phyloP scores from a whole-genome alignment of 148 eudicot genomes.

The Selenicereus undatus region DNA sequence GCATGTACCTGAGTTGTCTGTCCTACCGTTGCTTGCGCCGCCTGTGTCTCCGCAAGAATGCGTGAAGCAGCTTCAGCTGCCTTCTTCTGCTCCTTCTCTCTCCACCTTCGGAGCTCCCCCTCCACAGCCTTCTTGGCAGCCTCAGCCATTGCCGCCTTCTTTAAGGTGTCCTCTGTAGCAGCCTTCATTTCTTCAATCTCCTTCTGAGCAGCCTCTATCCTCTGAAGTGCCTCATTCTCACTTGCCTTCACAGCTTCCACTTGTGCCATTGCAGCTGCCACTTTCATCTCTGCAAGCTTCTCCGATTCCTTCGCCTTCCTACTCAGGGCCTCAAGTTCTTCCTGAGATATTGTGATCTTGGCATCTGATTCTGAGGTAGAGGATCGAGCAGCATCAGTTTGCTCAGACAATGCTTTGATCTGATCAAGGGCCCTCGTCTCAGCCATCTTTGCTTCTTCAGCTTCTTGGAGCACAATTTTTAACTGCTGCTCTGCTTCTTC shows the following conservation, averaged over 20 bases:
- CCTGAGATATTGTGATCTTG: conserved; percentile 55
- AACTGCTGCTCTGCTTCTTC: conserved; percentile 59
- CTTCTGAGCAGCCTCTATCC: conserved; percentile 56
- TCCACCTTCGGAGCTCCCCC: conserved; percentile 80
- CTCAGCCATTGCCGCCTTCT: conserved; percentile 71
- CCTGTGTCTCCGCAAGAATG: conserved; percentile 51
- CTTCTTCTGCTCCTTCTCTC: conserved; percentile 83
- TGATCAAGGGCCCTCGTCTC: conserved; percentile 43
- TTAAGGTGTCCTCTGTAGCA: conserved; percentile 64
- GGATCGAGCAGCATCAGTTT: conserved; percentile 49
- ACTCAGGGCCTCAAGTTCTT: conserved; percentile 66
- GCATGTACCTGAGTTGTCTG: neutral
- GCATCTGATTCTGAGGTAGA: conserved; percentile 55
- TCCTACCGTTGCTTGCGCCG: conserved; percentile 1
- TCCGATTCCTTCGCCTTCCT: conserved; percentile 71
- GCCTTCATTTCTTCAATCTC: conserved; percentile 66
- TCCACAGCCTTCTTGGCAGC: conserved; percentile 89
- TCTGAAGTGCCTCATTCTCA: conserved; percentile 74
- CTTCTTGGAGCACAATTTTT: conserved; percentile 40
- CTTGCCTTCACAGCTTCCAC: conserved; percentile 89
- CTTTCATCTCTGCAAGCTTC: conserved; percentile 63
- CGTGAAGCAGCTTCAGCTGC: conserved; percentile 75
- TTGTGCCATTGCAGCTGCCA: conserved; percentile 84
- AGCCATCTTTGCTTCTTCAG: conserved; percentile 56
- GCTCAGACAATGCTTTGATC: conserved; percentile 45